These are phyloP conservation scores for Vitis hybrid DNA, from an alignment of 177 flowering plant genomes.

Conservation along the genomic window DNA sequence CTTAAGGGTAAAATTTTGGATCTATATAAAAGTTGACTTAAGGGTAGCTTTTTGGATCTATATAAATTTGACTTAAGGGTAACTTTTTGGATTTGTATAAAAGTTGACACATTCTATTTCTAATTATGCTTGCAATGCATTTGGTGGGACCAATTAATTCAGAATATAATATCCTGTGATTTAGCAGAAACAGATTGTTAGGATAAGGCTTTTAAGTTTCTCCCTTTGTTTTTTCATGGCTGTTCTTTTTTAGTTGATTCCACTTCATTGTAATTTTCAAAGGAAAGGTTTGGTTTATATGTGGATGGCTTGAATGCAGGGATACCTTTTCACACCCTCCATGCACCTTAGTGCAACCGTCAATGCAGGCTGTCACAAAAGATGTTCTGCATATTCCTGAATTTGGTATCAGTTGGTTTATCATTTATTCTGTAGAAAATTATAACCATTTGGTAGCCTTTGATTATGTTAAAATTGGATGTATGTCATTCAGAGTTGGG, in stretches of 20 bases:
- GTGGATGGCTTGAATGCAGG: conserved; percentile 46
- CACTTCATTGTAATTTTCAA: background rate
- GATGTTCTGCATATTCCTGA: conserved; percentile 51
- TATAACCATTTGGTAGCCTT: background rate
- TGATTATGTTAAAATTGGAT: background rate
- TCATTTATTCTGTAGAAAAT: background rate
- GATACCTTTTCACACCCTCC: conserved; percentile 96
- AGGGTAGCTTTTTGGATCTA: too few species aligned
- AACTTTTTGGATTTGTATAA: too few species aligned
- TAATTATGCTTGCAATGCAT: background rate
- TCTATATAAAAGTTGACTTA: too few species aligned
- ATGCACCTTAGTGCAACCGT: conserved; percentile 90
- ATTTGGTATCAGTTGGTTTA: conserved; percentile 58
- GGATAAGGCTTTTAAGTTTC: background rate
- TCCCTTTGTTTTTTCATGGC: background rate
- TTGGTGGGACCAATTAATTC: background rate
- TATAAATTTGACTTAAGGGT: too few species aligned
- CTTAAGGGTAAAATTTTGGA: too few species aligned
- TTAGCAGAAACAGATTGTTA: background rate
- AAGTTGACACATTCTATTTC: background rate
- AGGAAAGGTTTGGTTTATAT: conserved; percentile 1
- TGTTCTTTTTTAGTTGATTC: background rate
- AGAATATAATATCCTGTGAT: background rate
- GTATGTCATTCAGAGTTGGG: background rate
- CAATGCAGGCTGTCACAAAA: conserved; percentile 50